Conservation (phyloP, 2,329 filamentous ascomycete species). For the Eutypella sp. region DNA sequence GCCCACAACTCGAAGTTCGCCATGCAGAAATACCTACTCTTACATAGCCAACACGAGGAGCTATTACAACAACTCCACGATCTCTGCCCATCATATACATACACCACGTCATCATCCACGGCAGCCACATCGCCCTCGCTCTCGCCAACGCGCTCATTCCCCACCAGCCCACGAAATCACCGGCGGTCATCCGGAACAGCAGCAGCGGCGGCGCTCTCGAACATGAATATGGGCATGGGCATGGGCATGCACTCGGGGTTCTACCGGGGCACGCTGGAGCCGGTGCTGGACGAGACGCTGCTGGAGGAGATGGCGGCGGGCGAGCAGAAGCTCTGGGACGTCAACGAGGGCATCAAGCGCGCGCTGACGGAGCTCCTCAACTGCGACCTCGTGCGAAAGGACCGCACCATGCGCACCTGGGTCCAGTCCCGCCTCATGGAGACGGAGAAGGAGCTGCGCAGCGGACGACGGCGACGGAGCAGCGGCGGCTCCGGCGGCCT, state of each 20-base stretch:
- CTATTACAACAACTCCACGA: constrained; percentile 47
- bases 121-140: constrained; percentile 47
- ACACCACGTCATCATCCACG: constrained; percentile 30
- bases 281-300: constrained; percentile 43
- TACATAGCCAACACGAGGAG: constrained; percentile 51
- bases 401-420: constrained; percentile 50
- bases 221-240: too few relatives aligned
- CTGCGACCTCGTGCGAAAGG: constrained; percentile 48
- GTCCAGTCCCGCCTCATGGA: constrained; percentile 56
- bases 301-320: constrained; percentile 45
- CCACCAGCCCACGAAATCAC: constrained; percentile 36
- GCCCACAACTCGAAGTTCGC: constrained; percentile 40
- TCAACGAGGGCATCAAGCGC: constrained; percentile 58
- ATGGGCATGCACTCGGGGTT: constrained; percentile 11
- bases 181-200: constrained; percentile 2
- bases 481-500: constrained; percentile 21
- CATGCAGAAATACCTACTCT: constrained; percentile 49
- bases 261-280: constrained; percentile 23
- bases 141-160: constrained; percentile 54
- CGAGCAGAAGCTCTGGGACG: constrained; percentile 48
- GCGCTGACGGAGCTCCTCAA: constrained; percentile 58
- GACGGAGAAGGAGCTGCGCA: constrained; percentile 54
- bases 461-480: constrained; percentile 45
- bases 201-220: too few relatives aligned
- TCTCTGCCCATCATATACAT: constrained; percentile 39